Conservation (phyloP, 306 rosid genomes). For the Acacia acuminata region DNA sequence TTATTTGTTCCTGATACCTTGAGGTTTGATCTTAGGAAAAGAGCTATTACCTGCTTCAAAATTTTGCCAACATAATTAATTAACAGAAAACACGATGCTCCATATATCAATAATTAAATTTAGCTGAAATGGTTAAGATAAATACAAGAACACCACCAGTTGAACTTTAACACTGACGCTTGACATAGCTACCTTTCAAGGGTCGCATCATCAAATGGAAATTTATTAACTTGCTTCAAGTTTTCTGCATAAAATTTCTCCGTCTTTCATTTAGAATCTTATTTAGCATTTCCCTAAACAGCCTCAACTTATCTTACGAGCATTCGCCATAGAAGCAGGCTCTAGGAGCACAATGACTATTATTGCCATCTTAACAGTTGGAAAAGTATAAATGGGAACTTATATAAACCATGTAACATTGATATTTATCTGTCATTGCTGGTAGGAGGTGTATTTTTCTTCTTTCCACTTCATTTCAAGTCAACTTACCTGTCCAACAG, state of each 20-base stretch:
- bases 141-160: background rate
- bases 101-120: slow-evolving; percentile 10
- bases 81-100: slow-evolving; percentile 25
- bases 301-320: slow-evolving; percentile 1
- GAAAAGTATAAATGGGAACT: slow-evolving; percentile 12
- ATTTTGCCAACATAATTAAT: slow-evolving; percentile 21
- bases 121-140: background rate
- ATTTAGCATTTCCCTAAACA: background rate
- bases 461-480: slow-evolving; percentile 2
- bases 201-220: background rate
- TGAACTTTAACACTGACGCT: slow-evolving; percentile 13
- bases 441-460: slow-evolving; percentile 11
- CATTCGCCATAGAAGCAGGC: slow-evolving; percentile 15
- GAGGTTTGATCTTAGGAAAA: slow-evolving; percentile 83
- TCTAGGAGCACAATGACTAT: background rate
- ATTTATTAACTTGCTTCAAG: slow-evolving; percentile 1
- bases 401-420: slow-evolving; percentile 14
- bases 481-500: slow-evolving; percentile 91
- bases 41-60: slow-evolving; percentile 73
- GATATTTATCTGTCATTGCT: slow-evolving; percentile 20
- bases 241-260: background rate
- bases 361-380: background rate
- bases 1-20: slow-evolving; percentile 42
- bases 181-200: background rate
- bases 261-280: background rate